Base-by-base conservation (phyloP, 1,139 yeast species). In the Diutina rugosa region DNA sequence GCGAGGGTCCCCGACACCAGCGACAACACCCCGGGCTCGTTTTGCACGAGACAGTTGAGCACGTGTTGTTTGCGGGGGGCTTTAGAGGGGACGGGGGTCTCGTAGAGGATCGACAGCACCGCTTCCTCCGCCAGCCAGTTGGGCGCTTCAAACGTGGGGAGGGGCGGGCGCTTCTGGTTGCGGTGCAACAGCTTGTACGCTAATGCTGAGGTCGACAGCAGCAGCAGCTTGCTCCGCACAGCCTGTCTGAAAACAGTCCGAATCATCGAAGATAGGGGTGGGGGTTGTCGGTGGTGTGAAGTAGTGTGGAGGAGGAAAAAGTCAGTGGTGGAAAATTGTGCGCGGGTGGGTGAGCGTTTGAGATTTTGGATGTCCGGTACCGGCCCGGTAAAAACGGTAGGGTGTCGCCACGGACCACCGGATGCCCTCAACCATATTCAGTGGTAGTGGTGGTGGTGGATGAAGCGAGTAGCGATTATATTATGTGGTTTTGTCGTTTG, bases 21-120 rank as follows among this genome's bases (percentile, higher is more conserved):
- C 54, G 96, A 86, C 66, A 93, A 78, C 56, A 93, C 99, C 77
- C 99, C 99, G 5, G 99, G 99, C 73, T 93, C 99, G 72, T 93
- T 91, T 72, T 93, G 99, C 46, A 93, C 99, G 69, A 93, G 79
- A 74, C 99, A 93, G 79, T 93, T 95, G 69, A 93, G 78, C 54
- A 93, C 95, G 66, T 93, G 98, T 66, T 88, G 90, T 61, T 85
- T 85, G 63, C 80, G 77, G 48, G 90, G 89, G 4, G 82, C 80
- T 57, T 72, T 78, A 6, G 87, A 79, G 21, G 88, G 86, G 30
- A 83, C 73, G 58, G 99, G 99, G 6, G 97, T 90, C 71, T 93
- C 98, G 72, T 91, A 93, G 62, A 93, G 77, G 63, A 93, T 93
- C 18, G 97, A 90, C 10, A 96, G 87, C 55, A 93, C 97, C 9